Evolutionary conservation across 1,284 basidiomycete species (phyloP), one percentile per base, ranked within the genome.

Genomic region (Boletellus deceptivus): DNA sequence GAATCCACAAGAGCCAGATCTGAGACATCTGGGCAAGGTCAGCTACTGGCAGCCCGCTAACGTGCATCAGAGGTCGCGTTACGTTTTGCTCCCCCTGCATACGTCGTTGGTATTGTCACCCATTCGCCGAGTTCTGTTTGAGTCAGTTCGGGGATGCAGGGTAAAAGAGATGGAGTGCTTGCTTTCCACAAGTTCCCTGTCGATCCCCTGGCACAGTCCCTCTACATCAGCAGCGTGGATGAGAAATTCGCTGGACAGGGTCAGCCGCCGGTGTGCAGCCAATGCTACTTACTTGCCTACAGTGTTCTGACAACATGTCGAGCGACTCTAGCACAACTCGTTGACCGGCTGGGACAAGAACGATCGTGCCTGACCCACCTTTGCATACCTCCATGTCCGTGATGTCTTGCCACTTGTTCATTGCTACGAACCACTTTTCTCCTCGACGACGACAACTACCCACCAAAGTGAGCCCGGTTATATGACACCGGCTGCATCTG

Each of bases 181-280:
- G 91, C 95, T 86, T 57, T 72, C 59, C 6, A 99, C 96, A 7
- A 99, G 80, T 25, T 89, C 84, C 67, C 93, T 84, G 66, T 99
- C 97, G 53, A 99, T 95, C 1, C 97, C 97, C 72, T 94, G 86
- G 70, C 97, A 99, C 29, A 99, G 74, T 0, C 97, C 97, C 69
- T 99, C 97, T 4, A 99, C 94, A 62, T 99, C 97, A 5, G 97
- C 97, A 0, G 97, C 96, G 70, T 99, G 97, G 39, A 99, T 82
- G 35, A 99, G 73, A 60, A 99, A 93, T 69, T 99, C 97, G 61
- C 93, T 96, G 65, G 22, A 36, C 7, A 41, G 10, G 24, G 48
- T 64, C 55, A 50, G 54, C 51, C 29, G 16, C 36, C 45, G 43
- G 44, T 16, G 35, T 43, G 20, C 40, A 8, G 22, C 36, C 33